Percentiles rank a stretch among this genome's conserved stretches.
Evolutionary conservation across 1,284 basidiomycete species (phyloP).

Genomic region (Neotropicomus parvogracilis): DNA sequence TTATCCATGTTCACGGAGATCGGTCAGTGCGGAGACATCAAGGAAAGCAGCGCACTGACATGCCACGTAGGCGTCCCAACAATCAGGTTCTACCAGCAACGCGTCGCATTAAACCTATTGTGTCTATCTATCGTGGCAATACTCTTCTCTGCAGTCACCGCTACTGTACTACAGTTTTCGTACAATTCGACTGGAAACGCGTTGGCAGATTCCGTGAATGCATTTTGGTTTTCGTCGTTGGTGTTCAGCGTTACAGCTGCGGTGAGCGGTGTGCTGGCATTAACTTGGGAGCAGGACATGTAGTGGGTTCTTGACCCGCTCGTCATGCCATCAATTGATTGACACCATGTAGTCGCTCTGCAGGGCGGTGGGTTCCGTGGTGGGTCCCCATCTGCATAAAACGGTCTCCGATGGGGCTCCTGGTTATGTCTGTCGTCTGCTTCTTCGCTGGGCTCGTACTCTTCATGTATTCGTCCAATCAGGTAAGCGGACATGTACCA

Average conservation of each 20-base stretch:
- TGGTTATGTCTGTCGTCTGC: conserved; percentile 55
- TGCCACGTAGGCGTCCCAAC: conserved; percentile 50
- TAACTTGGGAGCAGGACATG: conserved; percentile 60
- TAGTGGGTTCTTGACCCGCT: conserved; percentile 42
- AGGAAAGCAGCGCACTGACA: conserved; percentile 23
- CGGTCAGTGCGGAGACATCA: conserved; percentile 36
- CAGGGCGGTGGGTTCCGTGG: conserved; percentile 55
- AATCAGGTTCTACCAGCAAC: conserved; percentile 57
- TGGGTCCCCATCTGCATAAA: conserved; percentile 55
- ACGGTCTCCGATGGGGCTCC: conserved; percentile 51
- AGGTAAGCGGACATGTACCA: conserved; percentile 35
- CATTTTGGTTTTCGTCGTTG: conserved; percentile 59
- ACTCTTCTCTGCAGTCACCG: conserved; percentile 60
- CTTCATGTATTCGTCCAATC: conserved; percentile 49
- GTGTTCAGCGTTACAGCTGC: conserved; percentile 61
- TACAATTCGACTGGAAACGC: conserved; percentile 31
- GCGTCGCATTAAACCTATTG: conserved; percentile 48
- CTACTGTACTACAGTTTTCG: conserved; percentile 53
- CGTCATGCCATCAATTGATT: conserved; percentile 16
- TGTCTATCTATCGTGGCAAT: conserved; percentile 58
- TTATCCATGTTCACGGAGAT: conserved; percentile 53
- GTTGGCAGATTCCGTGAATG: conserved; percentile 46
- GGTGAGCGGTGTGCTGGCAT: conserved; percentile 54
- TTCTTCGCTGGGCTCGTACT: conserved; percentile 55
- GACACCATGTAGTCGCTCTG: conserved; percentile 47